Base-by-base conservation (phyloP, 2,329 filamentous ascomycete genomes). In the Fusarium sp. region DNA sequence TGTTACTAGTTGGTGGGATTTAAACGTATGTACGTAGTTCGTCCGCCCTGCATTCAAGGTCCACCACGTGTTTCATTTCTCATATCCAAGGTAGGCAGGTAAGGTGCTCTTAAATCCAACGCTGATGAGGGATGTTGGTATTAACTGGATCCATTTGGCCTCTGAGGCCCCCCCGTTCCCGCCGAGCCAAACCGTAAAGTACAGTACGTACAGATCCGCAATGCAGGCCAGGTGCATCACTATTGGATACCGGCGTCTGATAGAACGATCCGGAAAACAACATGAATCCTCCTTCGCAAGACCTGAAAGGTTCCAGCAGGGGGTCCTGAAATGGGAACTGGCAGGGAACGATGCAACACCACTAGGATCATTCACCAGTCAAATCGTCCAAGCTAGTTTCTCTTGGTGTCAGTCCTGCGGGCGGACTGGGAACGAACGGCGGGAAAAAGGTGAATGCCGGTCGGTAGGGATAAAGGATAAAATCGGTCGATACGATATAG, bases 51-150 rank as follows among this genome's bases (percentile, higher is more conserved):
- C 71, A 73, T 75, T 59, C 58, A 63, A 59, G 61, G 63, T 53
- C 65, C 69, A 75, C 73, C 70, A 75, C 73, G 73, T 75, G 73
- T 74, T 62, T 58, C 27, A 55, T 62, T 62, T 57, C 52, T 27
- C 10, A 38, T 38, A 10, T 38, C 10, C 34, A 38, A 29, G 10
- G 24, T 25, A 27, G 38, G 34, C 34, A 38, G 34, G 34, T 38
- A 38, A 16, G 34, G 34, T 38, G 22, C 40, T 49, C 52, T 62
- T 51, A 38, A 29, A 60, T 38, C 18, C 34, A 38, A 38, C 10
- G 6, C 34, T 38, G 34, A n/a, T n/a, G 34, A 38, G 24, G 30
- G 40, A 24, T 18, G 11, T 40, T 10, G 34, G 27, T 27, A 11
- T 29, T 29, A 5, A 41, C 24, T 53, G 13, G 18, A 41, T 34